Evolutionary conservation across 768 basidiomycete genomes (phyloP).

Genomic region (Chalciporus chontae): DNA sequence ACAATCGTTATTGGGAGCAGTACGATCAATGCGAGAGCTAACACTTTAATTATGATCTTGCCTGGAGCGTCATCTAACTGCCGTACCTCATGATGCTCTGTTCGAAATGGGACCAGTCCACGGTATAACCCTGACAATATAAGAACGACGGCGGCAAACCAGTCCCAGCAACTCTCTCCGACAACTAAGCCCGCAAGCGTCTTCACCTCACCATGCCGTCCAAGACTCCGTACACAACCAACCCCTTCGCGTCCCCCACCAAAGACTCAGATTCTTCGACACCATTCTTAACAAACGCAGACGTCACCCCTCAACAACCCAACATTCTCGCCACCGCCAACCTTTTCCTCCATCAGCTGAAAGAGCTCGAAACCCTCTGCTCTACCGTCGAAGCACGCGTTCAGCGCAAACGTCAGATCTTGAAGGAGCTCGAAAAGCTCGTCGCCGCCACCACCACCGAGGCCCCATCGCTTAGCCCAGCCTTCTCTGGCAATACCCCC

Average conservation of each 20-base stretch:
- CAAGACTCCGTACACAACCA: background rate
- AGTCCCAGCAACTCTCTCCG: background rate
- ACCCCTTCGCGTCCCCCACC: conserved; percentile 24
- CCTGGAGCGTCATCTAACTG: too few relatives aligned
- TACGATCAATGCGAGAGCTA: too few relatives aligned
- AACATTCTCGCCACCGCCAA: conserved; percentile 30
- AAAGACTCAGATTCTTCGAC: background rate
- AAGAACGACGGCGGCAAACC: conserved; percentile 6
- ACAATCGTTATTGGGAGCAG: too few relatives aligned
- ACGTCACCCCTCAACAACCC: conserved; percentile 5
- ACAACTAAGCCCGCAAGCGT: background rate
- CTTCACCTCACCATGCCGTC: conserved; percentile 8
- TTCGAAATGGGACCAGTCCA: conserved; percentile 14
- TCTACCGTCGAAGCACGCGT: conserved; percentile 23
- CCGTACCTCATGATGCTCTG: background rate
- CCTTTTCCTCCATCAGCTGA: conserved; percentile 25
- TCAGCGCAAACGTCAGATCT: conserved; percentile 17
- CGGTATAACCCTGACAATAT: conserved; percentile 4
- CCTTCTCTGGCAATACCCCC: conserved; percentile 24
- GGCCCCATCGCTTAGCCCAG: conserved; percentile 14
- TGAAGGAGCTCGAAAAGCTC: conserved; percentile 24
- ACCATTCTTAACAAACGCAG: background rate
- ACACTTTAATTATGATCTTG: background rate
- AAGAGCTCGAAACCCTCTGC: conserved; percentile 22
- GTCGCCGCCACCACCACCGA: conserved; percentile 9